phyloP scores from a whole-genome alignment of 495 filamentous ascomycete genomes.

The Mytilinidion resinicola region DNA sequence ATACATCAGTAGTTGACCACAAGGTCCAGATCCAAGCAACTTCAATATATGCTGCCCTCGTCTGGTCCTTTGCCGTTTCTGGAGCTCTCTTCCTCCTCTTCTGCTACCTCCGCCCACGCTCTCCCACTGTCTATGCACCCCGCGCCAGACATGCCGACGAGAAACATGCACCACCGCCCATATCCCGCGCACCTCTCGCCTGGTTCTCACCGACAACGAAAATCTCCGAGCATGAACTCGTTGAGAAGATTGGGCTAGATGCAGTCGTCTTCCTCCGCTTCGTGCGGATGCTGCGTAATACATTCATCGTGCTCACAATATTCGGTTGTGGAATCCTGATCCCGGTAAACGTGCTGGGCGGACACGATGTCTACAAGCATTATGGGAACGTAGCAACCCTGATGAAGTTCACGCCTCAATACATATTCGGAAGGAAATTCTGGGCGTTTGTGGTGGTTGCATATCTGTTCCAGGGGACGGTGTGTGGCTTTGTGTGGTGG shows the following conservation, averaged over 20 bases:
- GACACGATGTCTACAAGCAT: constrained; percentile 24
- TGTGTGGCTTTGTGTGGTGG: constrained; percentile 12
- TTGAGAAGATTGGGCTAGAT: constrained; percentile 77
- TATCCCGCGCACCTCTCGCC: constrained; percentile 77
- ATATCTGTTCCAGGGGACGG: constrained; percentile 5
- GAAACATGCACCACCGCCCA: constrained; percentile 81
- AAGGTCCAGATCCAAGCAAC: background rate
- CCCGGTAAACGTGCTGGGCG: constrained; percentile 65
- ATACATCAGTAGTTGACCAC: background rate
- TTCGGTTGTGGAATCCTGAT: constrained; percentile 73
- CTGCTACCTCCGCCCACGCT: constrained; percentile 16
- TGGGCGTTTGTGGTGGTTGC: constrained; percentile 3
- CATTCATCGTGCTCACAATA: constrained; percentile 66
- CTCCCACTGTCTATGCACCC: constrained; percentile 11
- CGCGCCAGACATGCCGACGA: constrained; percentile 19
- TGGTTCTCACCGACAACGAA: constrained; percentile 73
- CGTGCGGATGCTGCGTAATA: constrained; percentile 80
- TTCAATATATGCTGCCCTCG: background rate
- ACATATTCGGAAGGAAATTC: constrained; percentile 1
- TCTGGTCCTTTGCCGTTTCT: constrained; percentile 1
- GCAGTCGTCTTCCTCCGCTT: constrained; percentile 86
- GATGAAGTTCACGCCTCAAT: constrained; percentile 12
- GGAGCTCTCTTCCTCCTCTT: constrained; percentile 14
- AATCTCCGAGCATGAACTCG: constrained; percentile 66
- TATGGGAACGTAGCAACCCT: background rate